phyloP scores from a whole-genome alignment of 768 basidiomycete genomes.

The Xerocomus brunneocitrinus region DNA sequence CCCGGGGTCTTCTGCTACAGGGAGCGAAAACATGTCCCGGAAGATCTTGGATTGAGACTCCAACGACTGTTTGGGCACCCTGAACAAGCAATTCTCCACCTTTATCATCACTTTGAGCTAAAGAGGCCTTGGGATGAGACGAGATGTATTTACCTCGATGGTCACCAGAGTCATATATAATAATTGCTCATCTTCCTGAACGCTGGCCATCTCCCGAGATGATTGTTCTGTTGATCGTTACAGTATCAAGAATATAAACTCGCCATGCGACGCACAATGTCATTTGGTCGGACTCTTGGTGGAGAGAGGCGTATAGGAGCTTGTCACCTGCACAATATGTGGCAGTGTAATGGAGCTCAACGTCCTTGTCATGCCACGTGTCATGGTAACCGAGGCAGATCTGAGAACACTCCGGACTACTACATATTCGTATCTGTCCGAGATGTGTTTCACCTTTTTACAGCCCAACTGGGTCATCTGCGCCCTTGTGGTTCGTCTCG shows the following conservation, averaged over 20 bases:
- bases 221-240: too few species aligned
- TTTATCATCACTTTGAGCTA: constrained; percentile 3
- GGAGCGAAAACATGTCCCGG: constrained; percentile 24
- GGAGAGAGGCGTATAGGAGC: too few species aligned
- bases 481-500: not conserved
- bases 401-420: not conserved
- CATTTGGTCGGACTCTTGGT: too few species aligned
- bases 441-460: constrained; percentile 9
- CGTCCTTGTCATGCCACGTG: constrained; percentile 10
- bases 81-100: constrained; percentile 28
- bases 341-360: constrained; percentile 14
- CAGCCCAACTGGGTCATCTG: not conserved
- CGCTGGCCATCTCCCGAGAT: not conserved
- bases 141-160: constrained; percentile 2
- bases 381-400: constrained; percentile 4
- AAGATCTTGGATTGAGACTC: constrained; percentile 26
- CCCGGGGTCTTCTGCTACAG: not conserved
- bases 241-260: too few species aligned
- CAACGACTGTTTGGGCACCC: constrained; percentile 20
- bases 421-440: constrained; percentile 6
- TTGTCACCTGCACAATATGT: not conserved
- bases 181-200: constrained; percentile 7
- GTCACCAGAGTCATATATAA: constrained; percentile 19
- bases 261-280: too few species aligned
- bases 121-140: not conserved